Percentiles rank a stretch among this genome's conserved stretches.
Evolutionary conservation across 805 yeast genomes (phyloP).

Genomic region (Teunomyces gatunensis): DNA sequence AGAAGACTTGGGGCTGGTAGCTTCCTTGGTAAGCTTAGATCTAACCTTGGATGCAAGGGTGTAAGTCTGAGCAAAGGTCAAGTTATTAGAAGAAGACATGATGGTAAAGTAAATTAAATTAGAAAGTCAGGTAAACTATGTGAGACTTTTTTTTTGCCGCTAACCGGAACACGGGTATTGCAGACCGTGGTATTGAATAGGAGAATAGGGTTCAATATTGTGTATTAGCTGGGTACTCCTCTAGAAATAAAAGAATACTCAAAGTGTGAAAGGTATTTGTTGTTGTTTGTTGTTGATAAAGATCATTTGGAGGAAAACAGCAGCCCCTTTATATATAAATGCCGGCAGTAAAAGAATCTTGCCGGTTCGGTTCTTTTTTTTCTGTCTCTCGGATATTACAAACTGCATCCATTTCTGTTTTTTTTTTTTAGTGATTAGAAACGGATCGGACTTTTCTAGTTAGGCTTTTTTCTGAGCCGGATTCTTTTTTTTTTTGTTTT

Average conservation of each 20-base stretch:
- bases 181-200: not conserved
- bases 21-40: slow-evolving; percentile 60
- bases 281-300: not conserved
- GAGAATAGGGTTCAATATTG: not conserved
- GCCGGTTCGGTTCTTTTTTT: not conserved
- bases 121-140: not conserved
- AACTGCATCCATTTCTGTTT: not conserved
- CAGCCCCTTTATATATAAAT: not conserved
- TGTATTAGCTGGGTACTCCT: not conserved
- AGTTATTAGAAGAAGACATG: slow-evolving; percentile 3
- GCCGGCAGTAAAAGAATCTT: slow-evolving; percentile 3
- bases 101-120: not conserved
- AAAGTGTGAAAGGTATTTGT: not conserved
- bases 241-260: not conserved
- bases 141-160: not conserved
- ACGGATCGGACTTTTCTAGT: not conserved
- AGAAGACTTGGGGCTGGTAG: slow-evolving; percentile 54
- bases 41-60: slow-evolving; percentile 64
- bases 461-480: not conserved
- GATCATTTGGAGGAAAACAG: not conserved
- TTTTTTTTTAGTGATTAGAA: not conserved
- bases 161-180: not conserved
- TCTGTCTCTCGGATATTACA: slow-evolving; percentile 1
- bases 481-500: not conserved
- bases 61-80: slow-evolving; percentile 52